A percentile compares a stretch with the other conserved stretches of the same genome.
phyloP scores from a whole-genome alignment of 164 flowering plant species.

The Platanus orientalis region DNA sequence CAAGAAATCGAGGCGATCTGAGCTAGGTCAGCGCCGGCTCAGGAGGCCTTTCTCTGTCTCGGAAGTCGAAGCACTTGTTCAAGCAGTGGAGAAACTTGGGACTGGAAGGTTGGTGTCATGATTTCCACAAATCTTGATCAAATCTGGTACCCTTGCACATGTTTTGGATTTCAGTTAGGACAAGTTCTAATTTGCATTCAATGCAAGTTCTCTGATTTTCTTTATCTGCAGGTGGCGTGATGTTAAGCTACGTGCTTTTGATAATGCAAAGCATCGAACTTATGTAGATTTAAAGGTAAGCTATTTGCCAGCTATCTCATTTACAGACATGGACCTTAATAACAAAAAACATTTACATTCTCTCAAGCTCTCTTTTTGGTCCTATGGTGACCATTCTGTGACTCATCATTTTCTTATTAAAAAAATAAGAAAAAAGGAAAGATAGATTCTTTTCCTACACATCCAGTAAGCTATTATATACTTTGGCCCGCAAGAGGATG shows the following conservation, averaged over 20 bases:
- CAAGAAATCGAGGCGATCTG: conserved; percentile 61
- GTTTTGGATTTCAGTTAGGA: no score
- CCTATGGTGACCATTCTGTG: no score
- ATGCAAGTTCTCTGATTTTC: background rate
- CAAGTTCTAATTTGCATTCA: no score
- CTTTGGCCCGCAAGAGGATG: no score
- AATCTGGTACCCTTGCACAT: no score
- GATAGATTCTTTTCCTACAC: background rate
- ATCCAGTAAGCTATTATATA: no score
- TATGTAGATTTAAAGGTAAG: conserved; percentile 97
- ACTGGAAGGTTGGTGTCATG: conserved; percentile 76
- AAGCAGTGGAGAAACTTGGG: conserved; percentile 96
- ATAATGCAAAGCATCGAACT: conserved; percentile 89
- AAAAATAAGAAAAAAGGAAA: no score
- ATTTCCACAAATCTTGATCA: background rate
- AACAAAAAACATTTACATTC: no score
- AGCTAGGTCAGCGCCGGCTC: conserved; percentile 78
- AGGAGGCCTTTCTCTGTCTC: conserved; percentile 94
- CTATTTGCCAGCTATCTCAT: background rate
- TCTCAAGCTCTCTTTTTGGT: no score
- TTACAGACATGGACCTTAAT: background rate
- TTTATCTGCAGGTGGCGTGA: conserved; percentile 75
- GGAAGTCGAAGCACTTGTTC: conserved; percentile 98
- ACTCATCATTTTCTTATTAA: no score
- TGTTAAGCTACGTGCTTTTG: conserved; percentile 84